Evolutionary conservation across 805 yeast species (phyloP).

Genomic region (Danielozyma ontarioensis): DNA sequence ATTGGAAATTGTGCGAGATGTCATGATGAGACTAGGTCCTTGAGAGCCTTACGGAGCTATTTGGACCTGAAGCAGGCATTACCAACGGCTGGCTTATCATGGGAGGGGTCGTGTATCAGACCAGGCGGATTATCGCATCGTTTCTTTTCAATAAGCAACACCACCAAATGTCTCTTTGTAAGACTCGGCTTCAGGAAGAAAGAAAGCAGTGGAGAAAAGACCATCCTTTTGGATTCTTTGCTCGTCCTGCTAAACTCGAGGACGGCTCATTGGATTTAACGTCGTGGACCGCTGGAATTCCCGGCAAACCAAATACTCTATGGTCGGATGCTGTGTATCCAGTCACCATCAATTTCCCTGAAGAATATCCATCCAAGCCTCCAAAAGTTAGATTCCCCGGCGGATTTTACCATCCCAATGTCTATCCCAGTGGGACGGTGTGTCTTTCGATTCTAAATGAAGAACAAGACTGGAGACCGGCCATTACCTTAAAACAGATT

Average conservation of each 20-base stretch:
- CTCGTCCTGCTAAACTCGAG: slow-evolving; percentile 74
- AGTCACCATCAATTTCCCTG: slow-evolving; percentile 73
- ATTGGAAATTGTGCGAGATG: too few relatives aligned
- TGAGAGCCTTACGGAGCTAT: too few relatives aligned
- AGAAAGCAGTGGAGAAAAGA: slow-evolving; percentile 98
- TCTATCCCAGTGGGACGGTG: slow-evolving; percentile 95
- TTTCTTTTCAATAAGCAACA: too few relatives aligned
- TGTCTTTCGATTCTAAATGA: slow-evolving; percentile 92
- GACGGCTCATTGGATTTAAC: slow-evolving; percentile 86
- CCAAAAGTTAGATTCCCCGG: slow-evolving; percentile 89
- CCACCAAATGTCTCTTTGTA: slow-evolving; percentile 50
- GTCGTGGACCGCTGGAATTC: slow-evolving; percentile 92
- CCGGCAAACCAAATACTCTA: slow-evolving; percentile 80
- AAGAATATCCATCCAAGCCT: slow-evolving; percentile 94
- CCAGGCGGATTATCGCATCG: too few relatives aligned
- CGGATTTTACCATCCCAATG: slow-evolving; percentile 94
- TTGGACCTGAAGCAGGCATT: too few relatives aligned
- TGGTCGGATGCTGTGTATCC: slow-evolving; percentile 95
- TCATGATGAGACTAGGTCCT: too few relatives aligned
- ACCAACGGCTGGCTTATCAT: too few relatives aligned
- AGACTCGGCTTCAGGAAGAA: slow-evolving; percentile 86
- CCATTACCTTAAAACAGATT: slow-evolving; percentile 84
- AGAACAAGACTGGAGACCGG: slow-evolving; percentile 97
- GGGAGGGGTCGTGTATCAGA: too few relatives aligned
- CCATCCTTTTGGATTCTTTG: slow-evolving; percentile 96